Conservation (phyloP, 768 basidiomycete genomes). For the Glaciozyma antarctica region DNA sequence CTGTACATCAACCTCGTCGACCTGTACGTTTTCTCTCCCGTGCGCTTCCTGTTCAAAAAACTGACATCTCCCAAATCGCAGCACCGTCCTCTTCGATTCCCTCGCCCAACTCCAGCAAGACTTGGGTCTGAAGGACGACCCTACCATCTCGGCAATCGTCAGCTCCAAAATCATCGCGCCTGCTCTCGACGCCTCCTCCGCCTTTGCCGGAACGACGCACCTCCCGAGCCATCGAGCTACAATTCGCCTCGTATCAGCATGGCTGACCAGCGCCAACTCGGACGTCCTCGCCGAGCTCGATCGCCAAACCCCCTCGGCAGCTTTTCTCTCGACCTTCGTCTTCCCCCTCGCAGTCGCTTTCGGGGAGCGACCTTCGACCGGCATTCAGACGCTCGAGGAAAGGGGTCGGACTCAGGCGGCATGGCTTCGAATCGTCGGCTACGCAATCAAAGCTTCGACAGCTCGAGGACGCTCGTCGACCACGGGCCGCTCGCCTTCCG, state of each 20-base stretch:
- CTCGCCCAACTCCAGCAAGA: not conserved
- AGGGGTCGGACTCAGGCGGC: not conserved
- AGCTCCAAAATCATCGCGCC: constrained; percentile 39
- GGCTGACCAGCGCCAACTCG: constrained; percentile 47
- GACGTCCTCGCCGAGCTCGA: constrained; percentile 54
- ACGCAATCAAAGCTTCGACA: not conserved
- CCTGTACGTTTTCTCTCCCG: constrained; percentile 3
- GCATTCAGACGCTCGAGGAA: not conserved
- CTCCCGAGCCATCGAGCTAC: constrained; percentile 40
- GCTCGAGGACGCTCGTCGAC: not conserved
- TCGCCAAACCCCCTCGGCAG: constrained; percentile 49
- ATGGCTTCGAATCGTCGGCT: not conserved
- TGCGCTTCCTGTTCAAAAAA: no score
- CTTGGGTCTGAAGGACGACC: not conserved
- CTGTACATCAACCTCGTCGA: constrained; percentile 48
- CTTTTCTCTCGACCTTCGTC: constrained; percentile 56
- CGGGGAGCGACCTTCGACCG: not conserved
- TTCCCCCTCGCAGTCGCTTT: constrained; percentile 47
- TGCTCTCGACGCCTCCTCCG: constrained; percentile 47
- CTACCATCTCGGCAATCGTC: constrained; percentile 38
- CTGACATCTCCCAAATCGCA: no score
- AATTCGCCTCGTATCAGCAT: constrained; percentile 38
- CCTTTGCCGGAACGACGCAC: constrained; percentile 45
- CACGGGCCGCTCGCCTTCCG: not conserved
- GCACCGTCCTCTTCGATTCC: constrained; percentile 48